Conservation (phyloP, 805 yeast genomes). For the Pichia nakasei region DNA sequence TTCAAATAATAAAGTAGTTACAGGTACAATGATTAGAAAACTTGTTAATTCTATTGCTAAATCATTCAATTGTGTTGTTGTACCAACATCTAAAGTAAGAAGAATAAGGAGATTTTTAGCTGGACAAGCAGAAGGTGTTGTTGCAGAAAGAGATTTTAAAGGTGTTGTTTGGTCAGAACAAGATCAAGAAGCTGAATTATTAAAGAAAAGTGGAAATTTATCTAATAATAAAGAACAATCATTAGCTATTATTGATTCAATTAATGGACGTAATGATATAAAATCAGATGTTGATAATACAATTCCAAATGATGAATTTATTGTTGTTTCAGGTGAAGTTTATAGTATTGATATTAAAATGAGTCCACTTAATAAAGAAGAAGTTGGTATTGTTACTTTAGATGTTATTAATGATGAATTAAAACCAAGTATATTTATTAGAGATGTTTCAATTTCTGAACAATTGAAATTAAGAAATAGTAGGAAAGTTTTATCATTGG, state of each 20-base stretch:
- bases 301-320: constrained; percentile 70
- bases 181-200: constrained; percentile 58
- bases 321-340: constrained; percentile 72
- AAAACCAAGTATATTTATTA: constrained; percentile 55
- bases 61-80: constrained; percentile 72
- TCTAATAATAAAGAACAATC: constrained; percentile 10
- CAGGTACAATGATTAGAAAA: constrained; percentile 61
- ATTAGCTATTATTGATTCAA: constrained; percentile 33
- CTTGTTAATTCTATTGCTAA: constrained; percentile 85
- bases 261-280: constrained; percentile 22
- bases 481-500: constrained; percentile 56
- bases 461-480: constrained; percentile 68
- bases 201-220: constrained; percentile 1
- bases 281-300: constrained; percentile 34
- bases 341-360: constrained; percentile 76
- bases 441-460: constrained; percentile 82
- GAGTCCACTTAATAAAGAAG: constrained; percentile 47
- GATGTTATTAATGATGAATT: constrained; percentile 49
- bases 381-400: constrained; percentile 60
- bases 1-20: constrained; percentile 40
- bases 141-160: constrained; percentile 86
- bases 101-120: constrained; percentile 88
- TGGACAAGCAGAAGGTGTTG: constrained; percentile 90
- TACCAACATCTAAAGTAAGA: constrained; percentile 90
- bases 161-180: constrained; percentile 86